Base-by-base conservation (phyloP, 2,329 filamentous ascomycete species). In the Apiospora sp. region DNA sequence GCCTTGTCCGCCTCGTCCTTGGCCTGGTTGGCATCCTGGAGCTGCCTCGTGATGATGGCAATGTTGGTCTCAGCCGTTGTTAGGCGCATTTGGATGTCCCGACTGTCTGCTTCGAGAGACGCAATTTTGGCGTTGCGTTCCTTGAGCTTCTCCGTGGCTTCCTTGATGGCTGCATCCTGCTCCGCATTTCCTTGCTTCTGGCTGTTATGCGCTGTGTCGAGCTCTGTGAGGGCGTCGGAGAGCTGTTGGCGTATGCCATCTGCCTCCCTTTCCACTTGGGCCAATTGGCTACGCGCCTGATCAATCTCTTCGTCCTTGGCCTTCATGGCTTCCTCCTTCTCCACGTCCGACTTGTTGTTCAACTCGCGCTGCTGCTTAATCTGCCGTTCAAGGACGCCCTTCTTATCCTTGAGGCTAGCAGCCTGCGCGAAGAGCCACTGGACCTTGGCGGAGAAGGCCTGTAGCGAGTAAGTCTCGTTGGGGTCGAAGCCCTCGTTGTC, bases 291-390 rank as follows among this genome's bases (percentile, higher is more conserved):
- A 68, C 76, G 82, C 54, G 80, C 81, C 72, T 84, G 83, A 48
- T 89, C 86, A 8, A 93, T 79, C 76, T 92, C 88, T 22, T 88
- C 86, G 71, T 87, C 84, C 77, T 89, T 91, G 68, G 85, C 81
- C 34, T 87, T 85, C n/a, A 93, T 81, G 74, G 93, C 89, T 54
- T 88, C 87, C 76, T 93, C 92, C 78, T 92, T 90, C 74, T 92
- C 88, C 27, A 89, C 87, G 76, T 97, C 94, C 0, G 94, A 95
- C 79, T 95, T 95, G 84, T 88, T 95, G 83, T 97, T 97, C 72
- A 98, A 88, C 79, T 97, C 94, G 73, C 95, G 93, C 83, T 98
- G 96, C 81, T 98, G 95, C 84, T 97, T 96, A 78, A 98, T 96
- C 81, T 98, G 95, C 61, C 95, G 91, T 78, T 96, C 93, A 12